Evolutionary conservation across 768 basidiomycete species (phyloP), one percentile per base, ranked within the genome.

Genomic region (Kwoniella heveanensis): DNA sequence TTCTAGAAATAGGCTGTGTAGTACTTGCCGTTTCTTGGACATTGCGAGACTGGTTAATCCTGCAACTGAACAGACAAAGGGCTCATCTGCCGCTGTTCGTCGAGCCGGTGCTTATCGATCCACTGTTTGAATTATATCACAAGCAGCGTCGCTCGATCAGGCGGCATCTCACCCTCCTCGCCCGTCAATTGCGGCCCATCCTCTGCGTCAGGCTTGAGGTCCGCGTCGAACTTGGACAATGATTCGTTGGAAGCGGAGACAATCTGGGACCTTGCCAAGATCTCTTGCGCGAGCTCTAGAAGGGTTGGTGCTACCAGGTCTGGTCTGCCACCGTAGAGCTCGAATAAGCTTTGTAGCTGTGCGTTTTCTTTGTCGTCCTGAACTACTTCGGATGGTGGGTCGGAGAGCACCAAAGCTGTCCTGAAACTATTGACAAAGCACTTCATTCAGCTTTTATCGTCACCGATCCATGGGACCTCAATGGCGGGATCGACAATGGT

Each of bases 281-380:
- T 69, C 2, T 2, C 63, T 22, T 63, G 30, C 10, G 65, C 68
- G 4, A 72, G 61, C 21, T 72, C 62, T 25, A 62, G 51, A 22
- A 72, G 32, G n/a, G 54, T 54, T 7, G 49, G 27, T 1, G 68
- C 71, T 10, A 68, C 37, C 30, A 72, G 54, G 55, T 72, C 71
- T 13, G 71, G 71, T 57, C 66, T 50, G 4, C 67, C 71, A 15
- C 68, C 68, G 26, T 67, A 72, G 4, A 66, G 7, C 4, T 64
- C 48, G 58, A 62, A 72, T 49, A 65, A 69, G n/a, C 37, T 26
- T 13, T 65, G 39, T 5, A 55, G 15, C 10, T 49, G 32, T 10
- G 57, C 50, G 24, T 61, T 51, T 19, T 59, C 22, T 22, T 54
- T 25, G 29, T 62, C 60, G 26, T 56, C 17, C 17, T 49, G 39